Conservation (phyloP, 345 rosid genomes). For the Bruguiera gymnorhiza region DNA sequence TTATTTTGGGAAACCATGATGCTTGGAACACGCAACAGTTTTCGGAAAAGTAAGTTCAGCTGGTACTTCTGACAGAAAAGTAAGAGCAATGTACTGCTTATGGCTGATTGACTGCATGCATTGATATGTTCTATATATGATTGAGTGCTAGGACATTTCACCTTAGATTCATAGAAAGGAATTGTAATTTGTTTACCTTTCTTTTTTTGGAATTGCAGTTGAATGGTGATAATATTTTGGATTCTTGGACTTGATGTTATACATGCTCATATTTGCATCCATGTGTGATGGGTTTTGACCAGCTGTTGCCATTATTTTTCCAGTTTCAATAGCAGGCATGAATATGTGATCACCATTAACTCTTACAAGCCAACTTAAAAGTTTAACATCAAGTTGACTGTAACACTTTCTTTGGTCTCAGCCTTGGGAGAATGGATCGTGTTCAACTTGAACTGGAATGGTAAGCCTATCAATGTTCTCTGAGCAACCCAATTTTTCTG, state of each 20-base stretch:
- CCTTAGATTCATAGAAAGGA: not conserved
- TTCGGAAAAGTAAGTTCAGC: slow-evolving; percentile 44
- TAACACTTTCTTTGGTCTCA: not conserved
- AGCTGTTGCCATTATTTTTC: no score
- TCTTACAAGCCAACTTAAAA: not conserved
- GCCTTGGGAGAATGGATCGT: slow-evolving; percentile 47
- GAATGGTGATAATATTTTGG: not conserved
- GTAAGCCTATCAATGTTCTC: slow-evolving; percentile 36
- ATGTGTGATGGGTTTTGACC: no score
- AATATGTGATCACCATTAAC: not conserved
- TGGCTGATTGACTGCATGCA: not conserved
- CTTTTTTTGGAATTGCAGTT: not conserved
- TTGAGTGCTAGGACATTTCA: not conserved
- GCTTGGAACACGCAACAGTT: slow-evolving; percentile 66
- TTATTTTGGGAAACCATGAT: slow-evolving; percentile 85
- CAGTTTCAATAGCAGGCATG: no score
- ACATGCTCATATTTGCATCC: no score
- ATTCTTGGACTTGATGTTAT: no score
- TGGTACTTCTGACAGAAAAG: not conserved
- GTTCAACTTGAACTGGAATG: slow-evolving; percentile 67
- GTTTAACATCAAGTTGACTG: not conserved
- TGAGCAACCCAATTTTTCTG: slow-evolving; percentile 36
- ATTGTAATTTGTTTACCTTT: no score
- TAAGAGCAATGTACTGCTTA: not conserved
- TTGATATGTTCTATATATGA: not conserved